phyloP scores from a whole-genome alignment of 2,329 filamentous ascomycete genomes.

The Microascus cirrosus region DNA sequence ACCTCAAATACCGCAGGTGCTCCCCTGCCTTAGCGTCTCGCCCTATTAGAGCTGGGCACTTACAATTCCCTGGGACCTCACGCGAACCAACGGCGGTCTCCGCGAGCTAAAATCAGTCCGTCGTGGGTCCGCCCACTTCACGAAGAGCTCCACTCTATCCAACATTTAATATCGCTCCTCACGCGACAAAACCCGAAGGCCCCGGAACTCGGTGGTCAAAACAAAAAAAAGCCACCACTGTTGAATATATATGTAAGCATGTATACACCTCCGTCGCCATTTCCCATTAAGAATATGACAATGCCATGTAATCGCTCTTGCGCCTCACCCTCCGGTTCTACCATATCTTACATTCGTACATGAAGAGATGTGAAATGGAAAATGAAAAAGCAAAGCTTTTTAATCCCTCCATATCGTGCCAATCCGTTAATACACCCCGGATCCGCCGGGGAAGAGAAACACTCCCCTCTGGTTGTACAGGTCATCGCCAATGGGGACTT shows the following conservation, averaged over 20 bases:
- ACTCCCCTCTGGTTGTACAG: background rate
- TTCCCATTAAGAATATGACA: background rate
- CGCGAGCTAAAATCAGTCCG: background rate
- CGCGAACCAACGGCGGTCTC: background rate
- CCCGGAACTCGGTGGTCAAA: too few relatives aligned
- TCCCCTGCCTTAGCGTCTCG: background rate
- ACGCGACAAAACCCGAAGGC: too few relatives aligned
- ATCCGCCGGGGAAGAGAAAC: background rate
- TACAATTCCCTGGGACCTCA: background rate
- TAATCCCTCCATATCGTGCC: background rate
- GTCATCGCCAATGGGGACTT: background rate
- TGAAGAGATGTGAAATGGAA: background rate
- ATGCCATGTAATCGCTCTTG: background rate
- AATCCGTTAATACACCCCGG: background rate
- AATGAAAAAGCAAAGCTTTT: background rate
- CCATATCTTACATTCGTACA: slow-evolving; percentile 1
- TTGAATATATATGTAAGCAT: background rate
- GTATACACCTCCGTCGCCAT: background rate
- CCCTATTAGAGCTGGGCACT: background rate
- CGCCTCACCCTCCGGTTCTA: background rate
- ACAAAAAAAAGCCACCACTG: too few relatives aligned
- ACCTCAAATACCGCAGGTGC: background rate
- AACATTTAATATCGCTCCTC: background rate
- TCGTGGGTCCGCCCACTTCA: background rate
- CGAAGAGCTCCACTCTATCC: too few relatives aligned